Evolutionary conservation across 1,284 basidiomycete genomes (phyloP).

Genomic region (Cystobasidium slooffiae): DNA sequence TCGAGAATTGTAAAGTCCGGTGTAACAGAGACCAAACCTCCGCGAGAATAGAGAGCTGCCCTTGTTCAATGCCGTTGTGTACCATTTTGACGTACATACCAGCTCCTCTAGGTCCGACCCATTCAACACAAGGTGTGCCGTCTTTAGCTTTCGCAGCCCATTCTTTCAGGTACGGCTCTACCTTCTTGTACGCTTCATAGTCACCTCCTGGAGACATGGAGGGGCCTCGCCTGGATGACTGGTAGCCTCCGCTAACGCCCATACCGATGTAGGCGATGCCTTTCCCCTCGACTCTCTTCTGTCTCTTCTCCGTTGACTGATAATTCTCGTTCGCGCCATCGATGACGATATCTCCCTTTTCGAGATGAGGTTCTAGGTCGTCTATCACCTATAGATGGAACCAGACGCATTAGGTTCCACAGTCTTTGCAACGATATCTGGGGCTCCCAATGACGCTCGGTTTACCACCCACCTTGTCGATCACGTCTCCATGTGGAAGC

Average conservation of each 20-base stretch:
- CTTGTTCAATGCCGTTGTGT: slow-evolving; percentile 85
- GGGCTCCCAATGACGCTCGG: no score
- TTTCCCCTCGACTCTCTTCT: slow-evolving; percentile 85
- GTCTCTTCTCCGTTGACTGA: slow-evolving; percentile 94
- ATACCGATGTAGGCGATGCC: slow-evolving; percentile 95
- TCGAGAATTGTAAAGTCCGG: slow-evolving; percentile 82
- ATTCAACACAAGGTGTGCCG: slow-evolving; percentile 45
- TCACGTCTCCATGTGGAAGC: slow-evolving; percentile 54
- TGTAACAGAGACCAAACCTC: slow-evolving; percentile 98
- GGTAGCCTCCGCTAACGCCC: slow-evolving; percentile 98
- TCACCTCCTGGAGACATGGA: slow-evolving; percentile 62
- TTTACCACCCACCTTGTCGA: slow-evolving; percentile 48
- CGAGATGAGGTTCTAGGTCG: slow-evolving; percentile 61
- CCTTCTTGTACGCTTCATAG: slow-evolving; percentile 51
- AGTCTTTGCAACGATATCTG: no score
- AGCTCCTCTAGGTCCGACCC: slow-evolving; percentile 54
- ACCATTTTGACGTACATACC: slow-evolving; percentile 92
- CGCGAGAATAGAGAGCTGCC: slow-evolving; percentile 99
- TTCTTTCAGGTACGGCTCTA: slow-evolving; percentile 71
- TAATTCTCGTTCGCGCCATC: slow-evolving; percentile 99
- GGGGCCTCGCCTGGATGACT: slow-evolving; percentile 94
- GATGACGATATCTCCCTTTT: slow-evolving; percentile 87
- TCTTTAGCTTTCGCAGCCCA: slow-evolving; percentile 73
- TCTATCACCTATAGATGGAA: slow-evolving; percentile 44
- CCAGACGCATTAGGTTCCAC: no score